Conservation (phyloP, 2,329 filamentous ascomycete species). For the Penicillium sp. region DNA sequence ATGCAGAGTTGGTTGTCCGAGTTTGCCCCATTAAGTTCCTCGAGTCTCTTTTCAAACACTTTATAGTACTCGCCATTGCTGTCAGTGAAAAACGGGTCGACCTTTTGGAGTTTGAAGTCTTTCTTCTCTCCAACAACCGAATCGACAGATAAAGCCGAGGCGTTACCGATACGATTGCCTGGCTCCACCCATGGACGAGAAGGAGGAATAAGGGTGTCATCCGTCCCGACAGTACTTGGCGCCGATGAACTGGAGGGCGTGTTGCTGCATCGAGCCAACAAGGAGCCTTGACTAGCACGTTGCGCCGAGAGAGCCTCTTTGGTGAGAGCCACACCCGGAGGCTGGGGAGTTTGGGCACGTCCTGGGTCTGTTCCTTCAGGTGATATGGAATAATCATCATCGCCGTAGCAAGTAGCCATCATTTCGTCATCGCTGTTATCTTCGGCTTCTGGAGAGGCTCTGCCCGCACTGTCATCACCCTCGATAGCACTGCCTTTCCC, state of each 20-base stretch:
- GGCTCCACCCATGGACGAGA: conserved; percentile 30
- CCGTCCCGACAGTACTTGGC: conserved; percentile 29
- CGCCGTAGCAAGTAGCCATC: conserved; percentile 35
- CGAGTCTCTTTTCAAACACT: conserved; percentile 57
- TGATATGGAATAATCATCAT: conserved; percentile 41
- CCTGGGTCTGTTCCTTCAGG: conserved; percentile 35
- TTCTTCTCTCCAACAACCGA: conserved; percentile 60
- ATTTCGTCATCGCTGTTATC: conserved; percentile 40
- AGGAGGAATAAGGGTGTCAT: conserved; percentile 33
- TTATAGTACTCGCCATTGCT: conserved; percentile 60
- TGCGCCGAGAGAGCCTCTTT: conserved; percentile 20
- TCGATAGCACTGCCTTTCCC: conserved; percentile 25
- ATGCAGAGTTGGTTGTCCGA: conserved; percentile 61
- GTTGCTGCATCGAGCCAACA: conserved; percentile 15
- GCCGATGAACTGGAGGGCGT: conserved; percentile 27
- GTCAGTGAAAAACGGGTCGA: conserved; percentile 67
- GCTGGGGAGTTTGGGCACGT: conserved; percentile 18
- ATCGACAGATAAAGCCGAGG: conserved; percentile 54
- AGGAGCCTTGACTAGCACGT: conserved; percentile 30
- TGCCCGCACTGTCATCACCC: conserved; percentile 30
- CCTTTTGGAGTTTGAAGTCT: conserved; percentile 62
- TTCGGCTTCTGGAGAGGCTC: conserved; percentile 30
- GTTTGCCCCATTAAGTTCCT: conserved; percentile 54
- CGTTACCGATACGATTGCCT: conserved; percentile 37
- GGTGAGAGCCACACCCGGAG: conserved; percentile 11